Evolutionary conservation across 768 basidiomycete species (phyloP).

Genomic region (Macrolepiota dolichaula): DNA sequence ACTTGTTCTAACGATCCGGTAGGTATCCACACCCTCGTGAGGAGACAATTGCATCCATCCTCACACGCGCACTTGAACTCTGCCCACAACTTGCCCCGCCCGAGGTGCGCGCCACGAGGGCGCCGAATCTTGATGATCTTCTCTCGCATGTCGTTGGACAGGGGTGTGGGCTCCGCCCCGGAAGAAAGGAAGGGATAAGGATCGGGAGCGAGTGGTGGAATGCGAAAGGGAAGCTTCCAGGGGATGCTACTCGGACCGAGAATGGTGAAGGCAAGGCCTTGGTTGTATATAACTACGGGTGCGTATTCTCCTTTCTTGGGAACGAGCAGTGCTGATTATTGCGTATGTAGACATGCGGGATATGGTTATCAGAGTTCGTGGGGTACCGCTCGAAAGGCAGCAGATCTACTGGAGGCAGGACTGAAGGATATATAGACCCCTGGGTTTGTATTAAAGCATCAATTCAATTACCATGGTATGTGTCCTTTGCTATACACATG

Average conservation of each 20-base stretch:
- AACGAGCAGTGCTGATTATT: neutral
- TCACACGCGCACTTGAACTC: slow-evolving; percentile 46
- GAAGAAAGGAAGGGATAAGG: slow-evolving; percentile 57
- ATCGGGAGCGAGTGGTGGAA: slow-evolving; percentile 43
- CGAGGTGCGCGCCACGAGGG: slow-evolving; percentile 42
- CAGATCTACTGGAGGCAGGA: slow-evolving; percentile 18
- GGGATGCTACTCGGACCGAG: slow-evolving; percentile 9
- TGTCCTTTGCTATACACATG: neutral
- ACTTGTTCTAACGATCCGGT: neutral
- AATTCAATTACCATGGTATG: neutral
- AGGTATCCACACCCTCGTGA: slow-evolving; percentile 67
- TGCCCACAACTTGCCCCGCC: slow-evolving; percentile 59
- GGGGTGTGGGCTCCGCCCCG: slow-evolving; percentile 53
- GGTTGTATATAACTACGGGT: slow-evolving; percentile 33
- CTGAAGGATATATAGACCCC: slow-evolving; percentile 8
- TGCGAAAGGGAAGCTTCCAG: slow-evolving; percentile 19
- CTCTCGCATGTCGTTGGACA: slow-evolving; percentile 47
- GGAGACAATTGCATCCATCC: slow-evolving; percentile 58
- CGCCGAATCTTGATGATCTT: slow-evolving; percentile 47
- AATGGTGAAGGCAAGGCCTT: slow-evolving; percentile 15
- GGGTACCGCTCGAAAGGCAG: slow-evolving; percentile 18
- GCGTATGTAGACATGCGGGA: slow-evolving; percentile 17
- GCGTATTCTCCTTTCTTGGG: slow-evolving; percentile 8
- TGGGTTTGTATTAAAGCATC: neutral
- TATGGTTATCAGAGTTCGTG: slow-evolving; percentile 21